phyloP scores from a whole-genome alignment of 1,284 basidiomycete genomes.

The Melampsora larici-populina region DNA sequence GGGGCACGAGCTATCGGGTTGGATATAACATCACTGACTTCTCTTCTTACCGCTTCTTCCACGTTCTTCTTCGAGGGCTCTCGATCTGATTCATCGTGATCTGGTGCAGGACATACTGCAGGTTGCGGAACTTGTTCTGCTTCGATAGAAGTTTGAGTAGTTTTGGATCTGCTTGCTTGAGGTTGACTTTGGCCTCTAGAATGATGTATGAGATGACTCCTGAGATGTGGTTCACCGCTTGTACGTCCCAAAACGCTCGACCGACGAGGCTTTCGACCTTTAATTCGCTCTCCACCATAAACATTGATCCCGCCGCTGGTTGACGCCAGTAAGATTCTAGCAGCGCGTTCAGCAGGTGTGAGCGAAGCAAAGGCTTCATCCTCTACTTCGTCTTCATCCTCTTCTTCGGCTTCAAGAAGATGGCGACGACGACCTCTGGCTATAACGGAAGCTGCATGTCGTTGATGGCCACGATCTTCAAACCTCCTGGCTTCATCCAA shows the following conservation, averaged over 20 bases:
- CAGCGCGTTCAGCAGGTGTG: constrained; percentile 54
- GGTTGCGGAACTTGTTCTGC: not conserved
- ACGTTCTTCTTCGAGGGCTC: not conserved
- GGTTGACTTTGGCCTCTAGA: constrained; percentile 6
- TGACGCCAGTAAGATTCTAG: constrained; percentile 50
- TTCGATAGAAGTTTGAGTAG: not conserved
- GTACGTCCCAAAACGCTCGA: not conserved
- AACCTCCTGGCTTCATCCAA: constrained; percentile 36
- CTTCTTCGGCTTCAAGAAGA: not conserved
- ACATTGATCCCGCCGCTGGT: constrained; percentile 39
- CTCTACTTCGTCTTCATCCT: not conserved
- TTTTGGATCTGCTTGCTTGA: not conserved
- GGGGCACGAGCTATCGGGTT: too few species aligned
- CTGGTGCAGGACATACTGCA: not conserved
- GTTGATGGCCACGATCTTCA: constrained; percentile 14
- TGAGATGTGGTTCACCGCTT: not conserved
- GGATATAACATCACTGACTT: too few species aligned
- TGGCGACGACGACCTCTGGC: not conserved
- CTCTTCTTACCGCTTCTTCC: too few species aligned
- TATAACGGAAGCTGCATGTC: not conserved
- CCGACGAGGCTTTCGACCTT: constrained; percentile 14
- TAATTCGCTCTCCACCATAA: not conserved
- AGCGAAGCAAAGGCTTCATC: not conserved
- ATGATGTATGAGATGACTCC: not conserved
- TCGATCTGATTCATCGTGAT: not conserved